Evolutionary conservation across 768 basidiomycete genomes (phyloP), one percentile per base, ranked within the genome.

Genomic region (Lactarius tabidus): DNA sequence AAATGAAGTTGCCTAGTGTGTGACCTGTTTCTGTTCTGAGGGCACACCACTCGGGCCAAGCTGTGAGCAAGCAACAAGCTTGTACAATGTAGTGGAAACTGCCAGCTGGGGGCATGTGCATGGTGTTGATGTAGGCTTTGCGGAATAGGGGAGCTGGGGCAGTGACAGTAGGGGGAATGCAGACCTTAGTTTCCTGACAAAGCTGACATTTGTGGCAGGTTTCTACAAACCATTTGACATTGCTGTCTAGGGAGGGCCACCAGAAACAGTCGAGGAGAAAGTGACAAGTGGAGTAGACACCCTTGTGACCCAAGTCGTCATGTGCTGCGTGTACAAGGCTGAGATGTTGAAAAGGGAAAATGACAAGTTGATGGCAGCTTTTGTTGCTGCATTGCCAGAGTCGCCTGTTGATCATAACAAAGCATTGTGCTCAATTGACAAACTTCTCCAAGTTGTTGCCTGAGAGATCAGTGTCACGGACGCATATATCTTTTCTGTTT

Each of bases 91-190:
- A 38, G 3, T 23, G 10, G 18, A 31, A 29, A 14, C 43, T 1
- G 1, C 71, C 70, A 0, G 77, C 72, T 0, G 60, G 63, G 0
- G 76, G 78, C 70, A 82, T 76, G 58, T 74, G 69, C 79, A 82
- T 80, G 0, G 76, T 75, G 68, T 82, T 76, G 14, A 78, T 70
- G 45, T 81, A 36, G 36, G 9, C 36, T 36, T 36, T 36, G 36
- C 36, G 36, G 9, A 36, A 36, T 5, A 36, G 36, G 75, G 64
- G 56, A 3, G 70, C 59, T 3, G 73, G 71, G 0, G 31, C 33
- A 1, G 71, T 35, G 9, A 59, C 43, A 18, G 29, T 45, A 0
- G 58, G 58, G 5, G 58, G 58, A 14, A 59, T 45, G 23, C 29
- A 29, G 2, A 45, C 1, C 9, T 59, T 59, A 18, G 58, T 59